Evolutionary conservation across 1,284 basidiomycete species (phyloP), one percentile per base, ranked within the genome.

Genomic region (Ustilago esculenta): DNA sequence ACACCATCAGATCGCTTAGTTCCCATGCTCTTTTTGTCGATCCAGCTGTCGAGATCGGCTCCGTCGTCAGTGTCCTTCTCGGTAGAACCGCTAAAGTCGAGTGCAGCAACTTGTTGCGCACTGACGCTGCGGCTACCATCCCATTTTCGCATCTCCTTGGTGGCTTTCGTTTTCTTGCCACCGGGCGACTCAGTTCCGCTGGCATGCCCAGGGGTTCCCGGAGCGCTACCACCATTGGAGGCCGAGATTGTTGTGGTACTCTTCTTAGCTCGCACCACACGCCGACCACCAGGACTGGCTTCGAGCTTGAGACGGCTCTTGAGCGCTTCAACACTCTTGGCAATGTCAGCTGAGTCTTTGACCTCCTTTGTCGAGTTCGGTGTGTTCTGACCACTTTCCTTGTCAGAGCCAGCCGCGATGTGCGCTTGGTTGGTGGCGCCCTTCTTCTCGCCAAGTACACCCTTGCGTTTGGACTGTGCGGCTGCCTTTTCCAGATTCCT

Each of bases 101-200:
- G 86, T 32, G 89, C 88, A 0, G 89, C 90, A 89, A 96, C 94
- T 69, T 96, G 93, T 18, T 86, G 85, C 66, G 92, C 90, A 2
- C 87, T 89, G 8, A 89, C 88, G 1, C 87, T 87, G 66, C 89
- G 86, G 64, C 76, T 75, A 41, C 93, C 88, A 17, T 90, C 92
- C 95, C 95, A 98, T 83, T 92, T 96, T 37, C 95, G 89, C 83
- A 91, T 91, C 18, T 86, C 82, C 83, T 98, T 98, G 5, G 87
- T 81, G 69, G 86, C 89, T 34, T 82, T 83, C 81, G 89, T 88
- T 72, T 77, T 87, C 72, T 80, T 81, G 21, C 69, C 63, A 14
- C 65, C 53, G 4, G 72, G 69, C 10, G 69, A 68, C 23, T 65
- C 63, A 17, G 58, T 56, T 5, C 66, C 52, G 35, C 71, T 60